Base-by-base conservation (phyloP, 2,329 filamentous ascomycete genomes). In the Elsinoe australis region DNA sequence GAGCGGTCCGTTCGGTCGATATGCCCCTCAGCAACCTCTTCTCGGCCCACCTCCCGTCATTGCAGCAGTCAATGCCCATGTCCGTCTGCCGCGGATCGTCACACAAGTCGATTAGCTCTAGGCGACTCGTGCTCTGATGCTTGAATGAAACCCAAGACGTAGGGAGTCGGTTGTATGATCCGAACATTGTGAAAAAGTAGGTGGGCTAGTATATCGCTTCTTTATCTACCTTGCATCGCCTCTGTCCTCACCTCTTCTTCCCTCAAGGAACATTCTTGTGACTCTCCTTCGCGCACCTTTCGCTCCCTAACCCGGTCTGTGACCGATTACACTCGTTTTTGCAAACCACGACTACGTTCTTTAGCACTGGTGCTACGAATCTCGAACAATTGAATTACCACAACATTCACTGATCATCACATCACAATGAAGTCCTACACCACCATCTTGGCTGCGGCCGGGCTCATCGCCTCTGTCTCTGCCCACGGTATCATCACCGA, bases 401-500 rank as follows among this genome's bases (percentile, higher is more conserved):
- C 35, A 14, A 29, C 46, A 36, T 19, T 15, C 26, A 38, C 39
- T 39, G 15, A 41, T 49, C 8, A 26, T 46, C 39, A 34, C 34
- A 24, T 51, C 54, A 61, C 35, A 31, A 62, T 63, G 61, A 62
- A 60, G 57, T 56, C 54, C 52, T 51, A 65, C 56, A 59, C 64
- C 46, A 58, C 70, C 53, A 62, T 67, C 51, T 55, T 71, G 52
- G 63, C 66, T 54, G 52, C 71, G 47, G 66, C 69, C 54, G 63
- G 65, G 57, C 59, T 75, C 31, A 57, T 68, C 55, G 65, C 68
- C 51, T 63, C 69, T 50, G 75, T 71, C 55, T 64, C 69, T 45
- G 74, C 66, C 56, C 76, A 79, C 62, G 76, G 76, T 54, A 72
- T 70, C 59, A 68, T 79, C 61, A 65, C 60, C 50, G 64, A 57